These are phyloP conservation scores for Paramyrothecium roridum DNA, from an alignment of 2,329 filamentous ascomycete genomes.

Conservation along the genomic window DNA sequence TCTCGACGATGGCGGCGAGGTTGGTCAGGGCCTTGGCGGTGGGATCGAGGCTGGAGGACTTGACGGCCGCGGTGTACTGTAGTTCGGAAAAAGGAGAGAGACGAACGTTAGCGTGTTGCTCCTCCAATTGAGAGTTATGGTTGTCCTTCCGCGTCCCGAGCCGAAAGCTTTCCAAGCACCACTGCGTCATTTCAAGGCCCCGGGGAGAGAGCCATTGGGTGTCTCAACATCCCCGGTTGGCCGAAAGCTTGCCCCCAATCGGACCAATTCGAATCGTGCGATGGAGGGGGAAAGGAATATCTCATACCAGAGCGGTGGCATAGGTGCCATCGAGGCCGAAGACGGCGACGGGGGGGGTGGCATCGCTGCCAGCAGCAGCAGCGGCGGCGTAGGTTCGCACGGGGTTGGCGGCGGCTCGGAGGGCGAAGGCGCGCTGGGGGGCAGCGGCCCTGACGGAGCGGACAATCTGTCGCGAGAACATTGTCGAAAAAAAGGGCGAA, in stretches of 20 bases:
- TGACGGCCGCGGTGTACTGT: constrained; percentile 94
- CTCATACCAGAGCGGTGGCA: constrained; percentile 91
- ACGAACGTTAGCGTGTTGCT: too few relatives aligned
- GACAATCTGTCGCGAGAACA: constrained; percentile 60
- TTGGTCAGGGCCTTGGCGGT: constrained; percentile 75
- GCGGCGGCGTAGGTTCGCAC: constrained; percentile 83
- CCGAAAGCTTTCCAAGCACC: neutral
- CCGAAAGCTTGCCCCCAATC: neutral
- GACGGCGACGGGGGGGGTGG: constrained; percentile 84
- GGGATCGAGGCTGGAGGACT: constrained; percentile 79
- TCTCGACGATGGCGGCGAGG: constrained; percentile 71
- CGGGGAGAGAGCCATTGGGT: constrained; percentile 10
- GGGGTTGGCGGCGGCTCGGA: constrained; percentile 46
- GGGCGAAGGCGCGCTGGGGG: constrained; percentile 51
- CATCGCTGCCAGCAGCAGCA: constrained; percentile 63
- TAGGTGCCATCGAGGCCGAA: constrained; percentile 98
- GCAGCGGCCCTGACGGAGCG: constrained; percentile 55
- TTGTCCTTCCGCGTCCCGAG: neutral
- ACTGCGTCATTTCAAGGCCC: neutral
- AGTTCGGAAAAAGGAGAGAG: constrained; percentile 3
- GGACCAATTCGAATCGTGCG: constrained; percentile 1
- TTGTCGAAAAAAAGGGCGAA: constrained; percentile 26
- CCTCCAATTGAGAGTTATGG: too few relatives aligned
- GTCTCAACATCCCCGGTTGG: neutral
- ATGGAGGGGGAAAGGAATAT: constrained; percentile 3